These are phyloP conservation scores for Lachnellula arida DNA, from an alignment of 2,329 filamentous ascomycete species.

Conservation along the genomic window DNA sequence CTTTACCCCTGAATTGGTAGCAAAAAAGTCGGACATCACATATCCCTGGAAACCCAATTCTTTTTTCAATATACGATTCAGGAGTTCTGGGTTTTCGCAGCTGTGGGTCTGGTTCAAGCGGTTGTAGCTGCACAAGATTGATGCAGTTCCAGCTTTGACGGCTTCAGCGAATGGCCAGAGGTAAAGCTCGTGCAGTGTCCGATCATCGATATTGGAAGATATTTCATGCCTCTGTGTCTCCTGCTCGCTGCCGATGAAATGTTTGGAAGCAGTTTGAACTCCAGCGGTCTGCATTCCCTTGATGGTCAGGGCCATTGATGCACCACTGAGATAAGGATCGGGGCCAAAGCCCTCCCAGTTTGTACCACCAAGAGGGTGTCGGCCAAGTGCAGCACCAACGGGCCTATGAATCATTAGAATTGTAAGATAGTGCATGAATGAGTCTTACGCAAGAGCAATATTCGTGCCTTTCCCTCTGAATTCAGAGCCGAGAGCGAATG, in stretches of 20 bases:
- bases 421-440: not conserved
- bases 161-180: conserved; percentile 65
- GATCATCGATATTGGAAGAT: conserved; percentile 59
- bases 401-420: conserved; percentile 17
- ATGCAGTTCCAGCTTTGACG: conserved; percentile 67
- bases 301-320: conserved; percentile 7
- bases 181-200: conserved; percentile 70
- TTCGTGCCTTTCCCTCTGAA: conserved; percentile 74
- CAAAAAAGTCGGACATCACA: conserved; percentile 37
- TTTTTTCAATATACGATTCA: conserved; percentile 44
- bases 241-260: conserved; percentile 49
- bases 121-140: conserved; percentile 79
- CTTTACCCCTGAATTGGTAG: conserved; percentile 39
- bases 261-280: conserved; percentile 59
- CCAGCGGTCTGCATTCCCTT: conserved; percentile 66
- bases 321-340: conserved; percentile 24
- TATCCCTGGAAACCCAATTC: conserved; percentile 48
- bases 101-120: conserved; percentile 43
- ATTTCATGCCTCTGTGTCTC: conserved; percentile 35
- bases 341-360: conserved; percentile 55
- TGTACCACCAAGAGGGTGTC: conserved; percentile 58
- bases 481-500: conserved; percentile 69
- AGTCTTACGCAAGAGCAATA: conserved; percentile 54
- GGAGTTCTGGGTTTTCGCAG: conserved; percentile 42
- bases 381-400: conserved; percentile 61